Conservation (phyloP, 495 filamentous ascomycete genomes). For the Penicillium paxilli region DNA sequence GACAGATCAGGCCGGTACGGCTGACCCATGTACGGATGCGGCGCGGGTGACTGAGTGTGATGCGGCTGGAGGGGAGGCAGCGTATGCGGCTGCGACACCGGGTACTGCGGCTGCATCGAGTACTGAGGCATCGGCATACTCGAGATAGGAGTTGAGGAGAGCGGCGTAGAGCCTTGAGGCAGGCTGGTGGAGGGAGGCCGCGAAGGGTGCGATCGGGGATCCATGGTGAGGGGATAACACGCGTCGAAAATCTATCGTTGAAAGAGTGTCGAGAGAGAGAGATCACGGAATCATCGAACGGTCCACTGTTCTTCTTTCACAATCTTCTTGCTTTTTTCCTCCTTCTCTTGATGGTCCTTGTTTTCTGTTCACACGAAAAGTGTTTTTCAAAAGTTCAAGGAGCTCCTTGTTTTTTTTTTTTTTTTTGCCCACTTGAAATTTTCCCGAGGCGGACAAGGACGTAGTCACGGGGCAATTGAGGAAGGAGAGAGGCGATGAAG, state of each 20-base stretch:
- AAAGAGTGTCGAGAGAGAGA: conserved; percentile 12
- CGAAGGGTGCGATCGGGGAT: conserved; percentile 55
- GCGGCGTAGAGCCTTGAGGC: conserved; percentile 52
- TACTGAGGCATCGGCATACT: conserved; percentile 53
- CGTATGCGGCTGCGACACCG: conserved; percentile 62
- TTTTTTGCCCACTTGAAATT: conserved; percentile 20
- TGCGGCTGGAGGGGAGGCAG: conserved; percentile 69
- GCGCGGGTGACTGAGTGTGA: conserved; percentile 47
- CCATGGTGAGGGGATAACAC: conserved; percentile 32
- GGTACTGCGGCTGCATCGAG: conserved; percentile 58
- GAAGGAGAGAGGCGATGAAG: conserved; percentile 1
- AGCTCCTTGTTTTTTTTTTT: conserved; percentile 5
- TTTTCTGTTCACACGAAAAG: neutral
- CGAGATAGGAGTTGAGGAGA: conserved; percentile 44
- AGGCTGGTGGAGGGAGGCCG: conserved; percentile 57
- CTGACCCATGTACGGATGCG: conserved; percentile 58
- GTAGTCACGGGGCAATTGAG: conserved; percentile 21
- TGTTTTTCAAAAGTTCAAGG: neutral
- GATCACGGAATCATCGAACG: conserved; percentile 54
- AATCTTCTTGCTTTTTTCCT: too few relatives aligned
- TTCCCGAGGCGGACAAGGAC: conserved; percentile 17
- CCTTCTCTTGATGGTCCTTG: neutral
- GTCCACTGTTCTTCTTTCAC: conserved; percentile 9
- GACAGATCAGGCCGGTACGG: conserved; percentile 63
- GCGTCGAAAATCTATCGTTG: neutral